phyloP scores from a whole-genome alignment of 2,329 filamentous ascomycete genomes.

The Pezicula radicicola region DNA sequence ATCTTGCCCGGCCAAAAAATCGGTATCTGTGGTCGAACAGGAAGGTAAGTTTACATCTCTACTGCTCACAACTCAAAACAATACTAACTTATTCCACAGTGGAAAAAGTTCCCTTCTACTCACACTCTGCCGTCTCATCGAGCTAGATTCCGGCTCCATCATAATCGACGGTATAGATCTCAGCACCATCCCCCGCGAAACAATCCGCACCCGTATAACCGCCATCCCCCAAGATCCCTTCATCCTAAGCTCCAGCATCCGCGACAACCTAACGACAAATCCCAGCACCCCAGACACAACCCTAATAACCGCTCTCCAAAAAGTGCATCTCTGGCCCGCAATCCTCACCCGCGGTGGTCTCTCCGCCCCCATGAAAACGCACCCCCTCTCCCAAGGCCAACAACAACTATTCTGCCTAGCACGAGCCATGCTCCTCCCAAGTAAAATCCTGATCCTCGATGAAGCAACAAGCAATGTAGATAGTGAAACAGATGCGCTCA shows the following conservation, averaged over 20 bases:
- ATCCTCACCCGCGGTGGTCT: conserved; percentile 26
- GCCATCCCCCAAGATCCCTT: conserved; percentile 38
- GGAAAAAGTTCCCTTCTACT: conserved; percentile 40
- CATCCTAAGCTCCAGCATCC: conserved; percentile 32
- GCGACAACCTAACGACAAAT: neutral
- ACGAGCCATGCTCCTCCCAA: neutral
- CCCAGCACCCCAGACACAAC: neutral
- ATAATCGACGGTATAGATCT: conserved; percentile 39
- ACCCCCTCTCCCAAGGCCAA: conserved; percentile 44
- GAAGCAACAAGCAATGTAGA: conserved; percentile 42
- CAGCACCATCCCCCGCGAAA: conserved; percentile 32
- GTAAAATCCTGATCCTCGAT: neutral
- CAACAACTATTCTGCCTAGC: neutral
- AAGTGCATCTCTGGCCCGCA: conserved; percentile 37
- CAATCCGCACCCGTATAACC: conserved; percentile 36
- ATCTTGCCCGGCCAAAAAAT: conserved; percentile 57
- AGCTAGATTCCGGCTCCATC: conserved; percentile 37
- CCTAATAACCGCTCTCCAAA: conserved; percentile 38
- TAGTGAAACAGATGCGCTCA: conserved; percentile 48
- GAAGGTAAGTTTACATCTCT: conserved; percentile 15
- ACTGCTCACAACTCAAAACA: conserved; percentile 32
- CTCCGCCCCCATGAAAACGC: neutral
- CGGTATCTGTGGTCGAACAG: conserved; percentile 48
- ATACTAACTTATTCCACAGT: too few species aligned
- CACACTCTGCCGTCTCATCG: conserved; percentile 44